These are phyloP conservation scores for Avena sativa DNA, from an alignment of 176 grass and related monocot genomes.

Conservation along the genomic window DNA sequence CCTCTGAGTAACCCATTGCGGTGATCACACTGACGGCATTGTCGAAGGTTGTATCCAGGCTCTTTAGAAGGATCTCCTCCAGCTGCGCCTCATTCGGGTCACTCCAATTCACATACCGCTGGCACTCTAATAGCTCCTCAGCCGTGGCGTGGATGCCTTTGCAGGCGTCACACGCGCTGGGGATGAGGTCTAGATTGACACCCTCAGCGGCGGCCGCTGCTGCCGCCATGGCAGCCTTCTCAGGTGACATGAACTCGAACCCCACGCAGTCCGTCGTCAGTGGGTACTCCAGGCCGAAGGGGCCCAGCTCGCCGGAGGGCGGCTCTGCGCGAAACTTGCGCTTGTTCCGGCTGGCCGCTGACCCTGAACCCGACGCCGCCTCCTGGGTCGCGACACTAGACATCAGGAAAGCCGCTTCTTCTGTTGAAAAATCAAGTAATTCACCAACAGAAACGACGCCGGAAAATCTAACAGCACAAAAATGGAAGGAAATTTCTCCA, in stretches of 20 bases:
- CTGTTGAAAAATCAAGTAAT: slow-evolving; percentile 5
- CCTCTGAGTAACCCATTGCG: slow-evolving; percentile 78
- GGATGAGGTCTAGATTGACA: slow-evolving; percentile 60
- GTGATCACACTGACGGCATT: slow-evolving; percentile 70
- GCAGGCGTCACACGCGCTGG: slow-evolving; percentile 63
- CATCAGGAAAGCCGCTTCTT: slow-evolving; percentile 29
- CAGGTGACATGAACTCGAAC: slow-evolving; percentile 60
- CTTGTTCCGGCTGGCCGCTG: slow-evolving; percentile 80
- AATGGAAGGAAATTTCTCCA: slow-evolving; percentile 18
- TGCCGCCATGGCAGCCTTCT: slow-evolving; percentile 50
- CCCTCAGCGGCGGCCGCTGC: slow-evolving; percentile 32
- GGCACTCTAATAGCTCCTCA: slow-evolving; percentile 60
- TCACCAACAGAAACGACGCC: background rate
- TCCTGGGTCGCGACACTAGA: slow-evolving; percentile 37
- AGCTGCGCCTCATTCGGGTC: slow-evolving; percentile 72
- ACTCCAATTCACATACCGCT: slow-evolving; percentile 77
- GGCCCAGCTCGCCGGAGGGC: slow-evolving; percentile 54
- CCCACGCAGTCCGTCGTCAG: slow-evolving; percentile 60
- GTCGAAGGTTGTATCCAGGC: slow-evolving; percentile 73
- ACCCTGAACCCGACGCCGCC: slow-evolving; percentile 35
- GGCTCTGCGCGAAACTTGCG: slow-evolving; percentile 86
- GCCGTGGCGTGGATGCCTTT: slow-evolving; percentile 54
- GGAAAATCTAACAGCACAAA: background rate
- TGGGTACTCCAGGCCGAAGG: slow-evolving; percentile 57
- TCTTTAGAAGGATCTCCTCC: slow-evolving; percentile 85